Conservation (phyloP, 192 early-diverging fungal species). For the Coemansia sp. region DNA sequence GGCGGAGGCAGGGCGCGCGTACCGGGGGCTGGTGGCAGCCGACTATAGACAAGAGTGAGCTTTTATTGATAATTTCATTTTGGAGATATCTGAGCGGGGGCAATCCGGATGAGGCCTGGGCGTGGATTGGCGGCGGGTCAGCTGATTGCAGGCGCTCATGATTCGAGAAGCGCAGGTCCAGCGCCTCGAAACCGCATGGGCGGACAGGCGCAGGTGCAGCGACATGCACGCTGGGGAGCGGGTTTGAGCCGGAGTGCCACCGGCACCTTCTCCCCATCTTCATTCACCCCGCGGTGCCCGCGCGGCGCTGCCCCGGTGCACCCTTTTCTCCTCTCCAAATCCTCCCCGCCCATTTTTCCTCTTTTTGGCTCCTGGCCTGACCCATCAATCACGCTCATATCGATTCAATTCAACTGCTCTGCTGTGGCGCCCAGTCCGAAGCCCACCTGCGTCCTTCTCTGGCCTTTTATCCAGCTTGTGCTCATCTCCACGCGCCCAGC, state of each 20-base stretch:
- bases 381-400: constrained; percentile 18
- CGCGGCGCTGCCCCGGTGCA: not conserved
- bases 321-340: constrained; percentile 3
- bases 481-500: too few relatives aligned
- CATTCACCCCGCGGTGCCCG: not conserved
- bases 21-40: constrained; percentile 26
- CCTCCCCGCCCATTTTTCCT: constrained; percentile 1
- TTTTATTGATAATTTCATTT: too few relatives aligned
- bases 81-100: too few relatives aligned
- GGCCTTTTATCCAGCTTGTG: not conserved
- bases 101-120: not conserved
- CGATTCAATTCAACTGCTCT: constrained; percentile 5
- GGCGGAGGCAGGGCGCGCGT: constrained; percentile 34
- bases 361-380: not conserved
- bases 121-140: constrained; percentile 39
- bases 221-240: constrained; percentile 12
- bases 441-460: not conserved
- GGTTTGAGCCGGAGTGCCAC: constrained; percentile 14
- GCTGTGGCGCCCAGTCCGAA: constrained; percentile 5
- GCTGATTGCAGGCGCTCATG: constrained; percentile 24
- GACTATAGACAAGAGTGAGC: not conserved
- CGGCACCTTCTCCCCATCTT: constrained; percentile 13
- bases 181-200: constrained; percentile 17
- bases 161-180: constrained; percentile 31
- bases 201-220: constrained; percentile 13